These are phyloP conservation scores for Lomentospora prolificans DNA, from an alignment of 2,329 filamentous ascomycete genomes.

Conservation along the genomic window DNA sequence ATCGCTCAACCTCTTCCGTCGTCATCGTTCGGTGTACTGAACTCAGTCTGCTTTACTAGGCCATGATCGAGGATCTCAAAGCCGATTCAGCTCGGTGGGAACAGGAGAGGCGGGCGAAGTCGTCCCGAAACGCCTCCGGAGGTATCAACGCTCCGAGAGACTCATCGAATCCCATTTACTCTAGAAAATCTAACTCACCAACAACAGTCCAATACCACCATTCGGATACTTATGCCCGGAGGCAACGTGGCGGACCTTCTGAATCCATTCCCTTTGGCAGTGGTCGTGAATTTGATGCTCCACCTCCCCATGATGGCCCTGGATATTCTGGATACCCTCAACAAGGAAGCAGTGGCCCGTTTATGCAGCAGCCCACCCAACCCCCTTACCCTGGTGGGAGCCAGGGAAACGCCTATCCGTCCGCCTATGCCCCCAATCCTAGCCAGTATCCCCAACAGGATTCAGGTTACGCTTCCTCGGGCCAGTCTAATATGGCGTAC, in stretches of 20 bases:
- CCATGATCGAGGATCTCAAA: slow-evolving; percentile 55
- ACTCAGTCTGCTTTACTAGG: slow-evolving; percentile 25
- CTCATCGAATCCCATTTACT: slow-evolving; percentile 30
- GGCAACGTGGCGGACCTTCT: slow-evolving; percentile 7
- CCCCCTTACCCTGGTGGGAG: slow-evolving; percentile 2
- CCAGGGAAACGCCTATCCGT: background rate
- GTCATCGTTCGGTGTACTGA: background rate
- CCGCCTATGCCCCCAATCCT: background rate
- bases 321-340: slow-evolving; percentile 5
- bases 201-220: slow-evolving; percentile 46
- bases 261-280: slow-evolving; percentile 4
- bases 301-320: slow-evolving; percentile 1
- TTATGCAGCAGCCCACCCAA: slow-evolving; percentile 3
- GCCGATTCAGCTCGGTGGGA: slow-evolving; percentile 54
- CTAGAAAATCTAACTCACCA: slow-evolving; percentile 50
- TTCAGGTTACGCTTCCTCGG: background rate
- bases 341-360: slow-evolving; percentile 1
- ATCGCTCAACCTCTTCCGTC: background rate
- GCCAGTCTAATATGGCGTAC: slow-evolving; percentile 4
- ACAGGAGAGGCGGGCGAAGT: slow-evolving; percentile 47
- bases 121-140: slow-evolving; percentile 42
- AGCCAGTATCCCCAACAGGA: slow-evolving; percentile 6
- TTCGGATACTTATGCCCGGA: slow-evolving; percentile 33
- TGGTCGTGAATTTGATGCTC: slow-evolving; percentile 5
- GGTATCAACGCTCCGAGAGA: slow-evolving; percentile 47